phyloP scores from a whole-genome alignment of 2,329 filamentous ascomycete genomes.

The Claviceps humidiphila region DNA sequence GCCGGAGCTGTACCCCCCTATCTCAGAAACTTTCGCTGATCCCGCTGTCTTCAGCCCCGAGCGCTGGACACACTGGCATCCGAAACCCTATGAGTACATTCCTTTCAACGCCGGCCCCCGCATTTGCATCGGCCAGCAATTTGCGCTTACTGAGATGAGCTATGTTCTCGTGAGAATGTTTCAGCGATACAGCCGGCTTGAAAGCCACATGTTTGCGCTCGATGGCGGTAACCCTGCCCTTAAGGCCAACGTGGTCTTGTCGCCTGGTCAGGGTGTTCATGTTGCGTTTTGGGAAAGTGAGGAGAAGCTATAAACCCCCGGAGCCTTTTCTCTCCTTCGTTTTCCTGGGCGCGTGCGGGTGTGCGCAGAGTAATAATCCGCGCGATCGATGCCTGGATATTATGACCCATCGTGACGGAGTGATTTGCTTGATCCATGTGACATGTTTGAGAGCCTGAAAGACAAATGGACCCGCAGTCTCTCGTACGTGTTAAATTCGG shows the following conservation, averaged over 20 bases:
- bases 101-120: slow-evolving; percentile 40
- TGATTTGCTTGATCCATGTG: too few relatives aligned
- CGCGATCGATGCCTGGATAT: too few relatives aligned
- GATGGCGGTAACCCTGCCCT: slow-evolving; percentile 40
- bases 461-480: not conserved
- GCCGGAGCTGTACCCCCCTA: slow-evolving; percentile 32
- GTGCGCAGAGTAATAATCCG: too few relatives aligned
- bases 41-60: slow-evolving; percentile 33
- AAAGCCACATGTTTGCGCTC: slow-evolving; percentile 40
- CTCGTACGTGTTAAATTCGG: not conserved
- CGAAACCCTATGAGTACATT: slow-evolving; percentile 39
- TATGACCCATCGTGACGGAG: too few relatives aligned
- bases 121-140: slow-evolving; percentile 45
- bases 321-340: not conserved
- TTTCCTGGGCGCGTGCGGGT: too few relatives aligned
- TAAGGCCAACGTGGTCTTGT: slow-evolving; percentile 46
- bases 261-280: slow-evolving; percentile 43
- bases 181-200: slow-evolving; percentile 55
- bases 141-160: slow-evolving; percentile 45
- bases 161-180: slow-evolving; percentile 60
- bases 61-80: slow-evolving; percentile 37
- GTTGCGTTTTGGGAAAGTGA: slow-evolving; percentile 41
- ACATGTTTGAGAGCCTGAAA: not conserved
- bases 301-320: slow-evolving; percentile 10
- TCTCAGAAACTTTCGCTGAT: slow-evolving; percentile 22